Percentiles rank a stretch among this genome's conserved stretches.
phyloP scores from a whole-genome alignment of 805 yeast genomes.

The Saccharomyces mikatae region DNA sequence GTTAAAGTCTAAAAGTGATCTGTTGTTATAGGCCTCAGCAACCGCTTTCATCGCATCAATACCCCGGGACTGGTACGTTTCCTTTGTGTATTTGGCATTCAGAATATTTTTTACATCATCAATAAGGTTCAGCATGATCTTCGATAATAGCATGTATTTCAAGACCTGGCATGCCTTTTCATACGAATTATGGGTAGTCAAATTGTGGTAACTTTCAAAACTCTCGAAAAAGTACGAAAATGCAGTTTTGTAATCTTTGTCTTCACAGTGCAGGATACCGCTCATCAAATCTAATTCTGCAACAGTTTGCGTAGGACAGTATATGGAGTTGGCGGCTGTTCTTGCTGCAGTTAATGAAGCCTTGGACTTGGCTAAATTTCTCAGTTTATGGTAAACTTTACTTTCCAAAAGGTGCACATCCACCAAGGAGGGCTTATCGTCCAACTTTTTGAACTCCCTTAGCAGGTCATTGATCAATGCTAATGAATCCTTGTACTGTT shows the following conservation, averaged over 20 bases:
- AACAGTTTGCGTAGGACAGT: constrained; percentile 87
- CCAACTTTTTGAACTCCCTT: constrained; percentile 83
- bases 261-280: constrained; percentile 93
- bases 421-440: constrained; percentile 89
- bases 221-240: constrained; percentile 92
- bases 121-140: constrained; percentile 82
- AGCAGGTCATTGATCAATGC: constrained; percentile 63
- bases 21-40: constrained; percentile 79
- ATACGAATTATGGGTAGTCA: constrained; percentile 41
- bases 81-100: constrained; percentile 61
- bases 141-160: constrained; percentile 87
- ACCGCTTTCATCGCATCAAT: constrained; percentile 95
- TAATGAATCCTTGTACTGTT: constrained; percentile 60
- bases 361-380: constrained; percentile 83
- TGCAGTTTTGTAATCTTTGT: constrained; percentile 92
- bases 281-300: constrained; percentile 93
- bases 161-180: constrained; percentile 68
- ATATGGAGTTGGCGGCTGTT: constrained; percentile 94
- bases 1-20: constrained; percentile 88
- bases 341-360: constrained; percentile 93
- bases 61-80: constrained; percentile 65
- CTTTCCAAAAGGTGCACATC: constrained; percentile 92
- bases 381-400: constrained; percentile 80
- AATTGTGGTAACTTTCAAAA: constrained; percentile 74
- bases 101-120: constrained; percentile 80